phyloP scores from a whole-genome alignment of 2,329 filamentous ascomycete genomes.

The Fusarium dlaminii region DNA sequence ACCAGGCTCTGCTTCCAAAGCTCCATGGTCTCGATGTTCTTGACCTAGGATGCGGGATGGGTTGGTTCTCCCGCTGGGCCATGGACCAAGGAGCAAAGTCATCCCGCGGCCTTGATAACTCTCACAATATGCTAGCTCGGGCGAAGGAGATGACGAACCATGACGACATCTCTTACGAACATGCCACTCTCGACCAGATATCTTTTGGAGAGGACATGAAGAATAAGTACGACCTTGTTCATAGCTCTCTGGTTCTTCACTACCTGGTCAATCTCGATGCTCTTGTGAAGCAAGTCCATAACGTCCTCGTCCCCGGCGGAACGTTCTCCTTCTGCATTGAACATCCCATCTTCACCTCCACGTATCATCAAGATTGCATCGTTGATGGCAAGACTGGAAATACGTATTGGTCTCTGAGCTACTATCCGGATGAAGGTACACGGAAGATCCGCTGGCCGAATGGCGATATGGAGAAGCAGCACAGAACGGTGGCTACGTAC shows the following conservation, averaged over 20 bases:
- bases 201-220: neutral
- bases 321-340: neutral
- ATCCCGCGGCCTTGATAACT: neutral
- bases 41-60: neutral
- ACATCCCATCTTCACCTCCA: neutral
- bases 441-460: neutral
- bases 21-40: neutral
- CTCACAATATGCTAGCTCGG: neutral
- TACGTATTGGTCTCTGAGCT: neutral
- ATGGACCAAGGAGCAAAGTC: neutral
- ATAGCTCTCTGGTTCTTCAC: neutral
- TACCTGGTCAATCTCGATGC: neutral
- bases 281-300: neutral
- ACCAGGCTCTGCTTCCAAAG: neutral
- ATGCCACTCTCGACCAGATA: fast-evolving
- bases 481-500: neutral
- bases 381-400: neutral
- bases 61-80: neutral
- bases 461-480: neutral
- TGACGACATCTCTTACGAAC: neutral
- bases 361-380: neutral
- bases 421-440: neutral
- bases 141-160: neutral
- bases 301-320: neutral
- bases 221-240: neutral